A percentile compares a stretch with the other conserved stretches of the same genome.
phyloP scores from a whole-genome alignment of 257 asterid genomes.

The Petunia axillaris region DNA sequence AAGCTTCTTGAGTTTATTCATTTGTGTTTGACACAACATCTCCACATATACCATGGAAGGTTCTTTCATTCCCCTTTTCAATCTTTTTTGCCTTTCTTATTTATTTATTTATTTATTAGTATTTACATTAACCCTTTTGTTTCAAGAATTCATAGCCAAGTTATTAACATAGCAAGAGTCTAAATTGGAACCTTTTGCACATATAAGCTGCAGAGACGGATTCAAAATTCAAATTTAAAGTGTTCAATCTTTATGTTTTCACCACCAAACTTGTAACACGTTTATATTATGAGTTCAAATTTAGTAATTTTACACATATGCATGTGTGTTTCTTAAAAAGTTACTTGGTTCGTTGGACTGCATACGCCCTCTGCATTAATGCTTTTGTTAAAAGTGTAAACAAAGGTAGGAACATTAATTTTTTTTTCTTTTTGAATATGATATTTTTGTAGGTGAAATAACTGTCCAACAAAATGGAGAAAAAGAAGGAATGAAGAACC shows the following conservation, averaged over 20 bases:
- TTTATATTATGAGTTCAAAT: background rate
- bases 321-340: background rate
- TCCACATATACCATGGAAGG: slow-evolving; percentile 24
- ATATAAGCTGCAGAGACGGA: background rate
- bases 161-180: too few relatives aligned
- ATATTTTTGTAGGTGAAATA: slow-evolving; percentile 31
- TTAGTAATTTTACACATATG: background rate
- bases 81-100: background rate
- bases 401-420: background rate
- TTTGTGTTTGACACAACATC: slow-evolving; percentile 13
- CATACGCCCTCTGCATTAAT: too few relatives aligned
- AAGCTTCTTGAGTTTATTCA: slow-evolving; percentile 29
- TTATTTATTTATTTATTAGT: background rate
- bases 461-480: slow-evolving; percentile 19
- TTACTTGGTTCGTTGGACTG: too few relatives aligned
- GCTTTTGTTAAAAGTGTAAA: background rate
- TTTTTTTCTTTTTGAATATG: background rate
- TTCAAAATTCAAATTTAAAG: background rate
- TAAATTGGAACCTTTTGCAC: background rate
- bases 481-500: slow-evolving; percentile 7
- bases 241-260: background rate
- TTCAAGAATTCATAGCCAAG: too few relatives aligned
- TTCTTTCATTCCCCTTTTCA: background rate
- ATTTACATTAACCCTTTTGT: background rate
- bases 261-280: background rate